phyloP scores from a whole-genome alignment of 2,329 filamentous ascomycete genomes.

The Blastomyces silverae region DNA sequence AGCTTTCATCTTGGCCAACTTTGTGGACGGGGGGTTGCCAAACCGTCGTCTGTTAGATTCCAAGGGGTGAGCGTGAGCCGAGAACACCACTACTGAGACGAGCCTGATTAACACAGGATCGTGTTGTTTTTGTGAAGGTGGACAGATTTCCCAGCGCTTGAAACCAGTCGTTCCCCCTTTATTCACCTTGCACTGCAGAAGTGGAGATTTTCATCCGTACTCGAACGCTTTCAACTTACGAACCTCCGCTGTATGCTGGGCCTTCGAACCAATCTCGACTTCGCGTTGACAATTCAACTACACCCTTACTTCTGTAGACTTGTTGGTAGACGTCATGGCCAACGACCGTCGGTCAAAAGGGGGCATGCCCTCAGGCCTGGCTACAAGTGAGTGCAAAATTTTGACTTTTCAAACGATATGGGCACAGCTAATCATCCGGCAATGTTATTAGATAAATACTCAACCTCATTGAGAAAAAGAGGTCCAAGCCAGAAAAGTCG shows the following conservation, averaged over 20 bases:
- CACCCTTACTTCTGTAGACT: background rate
- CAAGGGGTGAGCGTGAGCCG: slow-evolving; percentile 1
- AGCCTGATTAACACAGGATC: background rate
- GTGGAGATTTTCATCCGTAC: background rate
- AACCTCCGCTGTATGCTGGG: background rate
- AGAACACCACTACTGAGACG: background rate
- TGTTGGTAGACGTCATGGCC: background rate
- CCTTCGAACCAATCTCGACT: background rate
- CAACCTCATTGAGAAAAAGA: slow-evolving; percentile 1
- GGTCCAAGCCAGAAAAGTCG: slow-evolving; percentile 7
- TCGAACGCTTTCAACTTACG: background rate
- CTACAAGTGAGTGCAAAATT: background rate
- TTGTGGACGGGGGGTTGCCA: background rate
- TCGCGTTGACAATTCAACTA: background rate
- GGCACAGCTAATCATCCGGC: background rate
- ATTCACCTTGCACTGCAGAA: background rate
- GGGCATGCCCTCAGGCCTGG: background rate
- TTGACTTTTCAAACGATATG: background rate
- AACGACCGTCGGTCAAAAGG: too few relatives aligned
- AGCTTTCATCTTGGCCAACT: background rate
- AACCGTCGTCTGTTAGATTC: background rate
- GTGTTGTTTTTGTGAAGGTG: background rate
- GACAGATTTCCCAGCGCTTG: background rate
- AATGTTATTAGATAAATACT: slow-evolving; percentile 1
- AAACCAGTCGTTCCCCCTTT: background rate